Conservation (phyloP, 2,329 filamentous ascomycete genomes). For the Lasiodiplodia theobromae region DNA sequence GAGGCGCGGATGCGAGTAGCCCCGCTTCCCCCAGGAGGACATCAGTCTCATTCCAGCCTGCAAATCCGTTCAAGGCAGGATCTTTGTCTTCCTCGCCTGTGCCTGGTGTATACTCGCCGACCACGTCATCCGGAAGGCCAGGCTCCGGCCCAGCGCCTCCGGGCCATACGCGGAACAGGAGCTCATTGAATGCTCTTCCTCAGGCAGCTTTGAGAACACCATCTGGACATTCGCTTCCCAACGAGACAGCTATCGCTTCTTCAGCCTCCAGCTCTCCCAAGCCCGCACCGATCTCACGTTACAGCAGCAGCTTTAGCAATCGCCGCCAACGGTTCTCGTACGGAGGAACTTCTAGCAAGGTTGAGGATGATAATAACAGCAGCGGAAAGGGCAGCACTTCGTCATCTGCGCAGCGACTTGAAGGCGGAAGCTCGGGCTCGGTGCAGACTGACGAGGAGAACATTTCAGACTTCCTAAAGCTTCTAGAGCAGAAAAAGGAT, state of each 20-base stretch:
- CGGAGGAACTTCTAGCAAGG: constrained; percentile 69
- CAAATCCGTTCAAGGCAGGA: constrained; percentile 80
- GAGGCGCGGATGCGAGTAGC: constrained; percentile 57
- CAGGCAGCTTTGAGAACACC: constrained; percentile 74
- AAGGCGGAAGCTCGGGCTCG: constrained; percentile 65
- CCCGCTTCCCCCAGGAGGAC: constrained; percentile 68
- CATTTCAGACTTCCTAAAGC: constrained; percentile 90
- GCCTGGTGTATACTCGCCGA: constrained; percentile 60
- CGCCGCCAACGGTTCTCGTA: constrained; percentile 79
- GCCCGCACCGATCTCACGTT: constrained; percentile 78
- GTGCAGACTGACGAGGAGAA: constrained; percentile 87
- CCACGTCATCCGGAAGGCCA: constrained; percentile 54
- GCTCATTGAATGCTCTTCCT: constrained; percentile 77
- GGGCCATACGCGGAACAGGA: constrained; percentile 70
- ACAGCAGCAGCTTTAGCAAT: constrained; percentile 94
- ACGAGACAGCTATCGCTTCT: constrained; percentile 68
- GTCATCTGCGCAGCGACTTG: constrained; percentile 65
- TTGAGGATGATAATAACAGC: constrained; percentile 76
- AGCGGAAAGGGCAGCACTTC: constrained; percentile 81
- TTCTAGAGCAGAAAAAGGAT: constrained; percentile 88
- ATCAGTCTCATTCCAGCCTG: constrained; percentile 86
- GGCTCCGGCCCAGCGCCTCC: constrained; percentile 22
- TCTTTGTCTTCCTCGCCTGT: constrained; percentile 89
- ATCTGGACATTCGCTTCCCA: constrained; percentile 57
- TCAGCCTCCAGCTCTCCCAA: constrained; percentile 79